Evolutionary conservation across 257 asterid genomes (phyloP), one percentile per base, ranked within the genome.

Genomic region (Gentiana macrophylla): DNA sequence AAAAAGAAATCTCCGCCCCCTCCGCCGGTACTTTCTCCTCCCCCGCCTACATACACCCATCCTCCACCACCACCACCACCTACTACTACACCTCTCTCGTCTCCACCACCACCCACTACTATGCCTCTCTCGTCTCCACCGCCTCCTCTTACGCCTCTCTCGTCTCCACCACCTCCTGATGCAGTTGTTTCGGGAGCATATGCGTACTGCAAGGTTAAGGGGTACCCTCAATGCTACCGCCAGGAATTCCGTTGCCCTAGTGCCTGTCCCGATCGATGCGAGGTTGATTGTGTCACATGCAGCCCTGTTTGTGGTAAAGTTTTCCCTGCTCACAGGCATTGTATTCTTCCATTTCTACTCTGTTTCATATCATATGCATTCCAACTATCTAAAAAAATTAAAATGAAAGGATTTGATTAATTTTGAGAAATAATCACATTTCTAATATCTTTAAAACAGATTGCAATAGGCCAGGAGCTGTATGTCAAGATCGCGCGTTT

Each of bases 401-500:
- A 24, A 24, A 24, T 24, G 24, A 24, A 24, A 24, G 24, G 24
- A 24, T 24, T 24, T 24, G 24, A 24, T 24, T 32, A 55, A 24
- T 44, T 41, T 37, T 64, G 35, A 35, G 44, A 53, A 24, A 24
- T 24, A 24, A 43, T 54, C 45, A 35, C 56, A 8, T 12, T 12
- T 53, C 62, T 48, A 15, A 12, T 49, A 45, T 13, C 24, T 45
- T 4, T 60, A 70, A 24, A 34, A 52, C 70, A 88, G 95, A 62
- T 52, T 86, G 97, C 78, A 67, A 89, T 36, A 81, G 8, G 68
- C 86, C 95, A 3, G 95, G 97, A 54, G 91, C 95, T 32, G 89
- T 86, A 4, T 89, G 94, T 60, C 95, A 89, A 63, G 95, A 89
- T 68, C 97, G n/a, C 97, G 4, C 56, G 85, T 89, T 89, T 62